Base-by-base conservation (phyloP, 345 rosid species). In the Heritiera littoralis region DNA sequence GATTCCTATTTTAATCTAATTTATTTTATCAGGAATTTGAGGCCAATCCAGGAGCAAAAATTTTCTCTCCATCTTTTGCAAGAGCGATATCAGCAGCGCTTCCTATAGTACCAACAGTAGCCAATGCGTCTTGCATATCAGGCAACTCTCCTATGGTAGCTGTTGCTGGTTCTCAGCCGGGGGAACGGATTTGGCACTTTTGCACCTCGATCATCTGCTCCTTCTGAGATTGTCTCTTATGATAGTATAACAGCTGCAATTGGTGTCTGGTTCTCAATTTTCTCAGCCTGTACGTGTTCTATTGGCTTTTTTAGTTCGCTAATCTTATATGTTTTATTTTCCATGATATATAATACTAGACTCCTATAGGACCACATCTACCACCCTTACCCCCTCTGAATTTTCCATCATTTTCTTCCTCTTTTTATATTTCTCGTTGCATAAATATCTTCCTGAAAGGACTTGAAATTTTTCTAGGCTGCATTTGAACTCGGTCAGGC, bases 31-130 rank as follows among this genome's bases (percentile, higher is more conserved):
- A 95, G 98, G 98, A 88, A 70, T 94, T 88, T 87, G 93, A 92
- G 87, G 94, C 93, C 78, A 95, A 95, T 78, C 94, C 98, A 17
- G 91, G 81, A 72, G 98, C 98, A 77, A 91, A 91, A 84, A 77
- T 79, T 54, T 95, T 93, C 84, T 91, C 89, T 78, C 98, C 98
- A 9, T 84, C 94, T 79, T 88, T 81, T 82, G 80, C 86, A 32
- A 87, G 84, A 80, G 68, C 89, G 59, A 59, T 76, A 83, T 68
- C 95, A 20, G 86, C 88, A 3, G 81, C 80, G 76, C 65, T 86
- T 88, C 86, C 93, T 48, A 79, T 80, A 61, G 86, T 72, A 60
- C 90, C 89, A 73, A 35, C 86, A 67, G 80, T 77, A 70, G 82
- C 88, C 83, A 88, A 87, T 79, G 78, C 86, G 80, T 41, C 88